Evolutionary conservation across 345 rosid genomes (phyloP).

Genomic region (Rhodamnia rubescens): DNA sequence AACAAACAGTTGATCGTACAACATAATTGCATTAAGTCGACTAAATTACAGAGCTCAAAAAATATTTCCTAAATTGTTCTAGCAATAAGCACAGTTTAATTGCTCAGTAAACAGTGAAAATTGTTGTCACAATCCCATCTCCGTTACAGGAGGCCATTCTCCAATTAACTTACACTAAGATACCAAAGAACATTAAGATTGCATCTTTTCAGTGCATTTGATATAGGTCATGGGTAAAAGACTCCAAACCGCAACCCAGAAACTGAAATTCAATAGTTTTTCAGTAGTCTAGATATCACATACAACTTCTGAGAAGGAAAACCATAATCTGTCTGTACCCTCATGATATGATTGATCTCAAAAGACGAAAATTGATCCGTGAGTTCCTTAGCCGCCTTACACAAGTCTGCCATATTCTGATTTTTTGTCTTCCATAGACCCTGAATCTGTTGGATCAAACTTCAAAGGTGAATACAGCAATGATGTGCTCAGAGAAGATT

Average conservation of each 20-base stretch:
- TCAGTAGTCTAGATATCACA: background rate
- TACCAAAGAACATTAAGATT: background rate
- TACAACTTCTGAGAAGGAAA: background rate
- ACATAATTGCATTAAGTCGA: background rate
- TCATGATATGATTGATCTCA: constrained; percentile 48
- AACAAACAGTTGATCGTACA: background rate
- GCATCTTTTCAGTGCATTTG: background rate
- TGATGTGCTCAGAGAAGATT: background rate
- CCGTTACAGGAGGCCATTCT: background rate
- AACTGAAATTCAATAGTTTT: background rate
- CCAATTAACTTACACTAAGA: background rate
- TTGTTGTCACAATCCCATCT: background rate
- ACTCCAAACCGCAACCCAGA: background rate
- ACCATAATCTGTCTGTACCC: constrained; percentile 33
- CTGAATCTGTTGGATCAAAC: constrained; percentile 37
- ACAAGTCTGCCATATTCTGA: constrained; percentile 53
- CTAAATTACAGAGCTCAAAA: background rate
- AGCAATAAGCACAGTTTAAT: background rate
- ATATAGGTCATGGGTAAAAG: background rate
- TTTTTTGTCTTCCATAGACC: constrained; percentile 73
- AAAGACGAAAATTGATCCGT: constrained; percentile 49
- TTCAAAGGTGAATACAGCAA: background rate
- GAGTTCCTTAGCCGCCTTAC: constrained; percentile 59
- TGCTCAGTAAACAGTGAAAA: background rate
- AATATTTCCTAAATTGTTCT: background rate